Conservation (phyloP, 2,329 filamentous ascomycete species). For the Lasiodiplodia gonubiensis region DNA sequence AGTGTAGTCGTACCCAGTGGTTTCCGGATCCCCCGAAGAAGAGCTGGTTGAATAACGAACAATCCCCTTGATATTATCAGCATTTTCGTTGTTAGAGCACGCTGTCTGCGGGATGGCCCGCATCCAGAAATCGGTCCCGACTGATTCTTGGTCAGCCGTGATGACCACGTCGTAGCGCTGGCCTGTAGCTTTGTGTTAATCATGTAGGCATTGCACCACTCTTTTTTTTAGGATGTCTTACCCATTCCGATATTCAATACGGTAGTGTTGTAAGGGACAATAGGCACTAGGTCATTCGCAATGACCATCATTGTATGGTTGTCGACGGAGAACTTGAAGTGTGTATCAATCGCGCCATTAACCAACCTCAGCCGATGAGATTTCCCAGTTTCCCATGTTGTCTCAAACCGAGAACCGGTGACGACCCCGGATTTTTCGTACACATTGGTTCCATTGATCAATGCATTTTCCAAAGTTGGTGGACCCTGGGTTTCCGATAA, state of each 20-base stretch:
- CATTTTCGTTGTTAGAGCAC: slow-evolving; percentile 12
- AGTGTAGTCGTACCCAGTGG: background rate
- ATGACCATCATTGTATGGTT: slow-evolving; percentile 53
- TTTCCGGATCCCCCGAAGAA: background rate
- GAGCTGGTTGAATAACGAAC: slow-evolving; percentile 16
- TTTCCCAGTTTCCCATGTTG: slow-evolving; percentile 52
- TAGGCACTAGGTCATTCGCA: slow-evolving; percentile 51
- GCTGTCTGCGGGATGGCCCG: slow-evolving; percentile 19
- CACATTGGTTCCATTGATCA: slow-evolving; percentile 55
- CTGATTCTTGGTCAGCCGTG: slow-evolving; percentile 39
- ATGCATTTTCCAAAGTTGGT: slow-evolving; percentile 50
- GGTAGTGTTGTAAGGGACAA: slow-evolving; percentile 42
- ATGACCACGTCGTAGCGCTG: slow-evolving; percentile 50
- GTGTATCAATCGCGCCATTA: slow-evolving; percentile 53
- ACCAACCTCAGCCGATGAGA: slow-evolving; percentile 65
- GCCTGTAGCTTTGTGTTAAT: slow-evolving; percentile 32
- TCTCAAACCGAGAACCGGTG: slow-evolving; percentile 36
- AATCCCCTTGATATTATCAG: slow-evolving; percentile 27
- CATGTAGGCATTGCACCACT: too few species aligned
- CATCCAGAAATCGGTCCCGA: slow-evolving; percentile 29
- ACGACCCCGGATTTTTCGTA: slow-evolving; percentile 24
- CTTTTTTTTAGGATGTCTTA: background rate
- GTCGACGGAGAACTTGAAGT: slow-evolving; percentile 43
- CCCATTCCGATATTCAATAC: slow-evolving; percentile 42
- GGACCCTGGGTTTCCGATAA: background rate